Percentiles rank a stretch among this genome's conserved stretches.
phyloP scores from a whole-genome alignment of 192 early-diverging fungal species.

The Coemansia sp. region DNA sequence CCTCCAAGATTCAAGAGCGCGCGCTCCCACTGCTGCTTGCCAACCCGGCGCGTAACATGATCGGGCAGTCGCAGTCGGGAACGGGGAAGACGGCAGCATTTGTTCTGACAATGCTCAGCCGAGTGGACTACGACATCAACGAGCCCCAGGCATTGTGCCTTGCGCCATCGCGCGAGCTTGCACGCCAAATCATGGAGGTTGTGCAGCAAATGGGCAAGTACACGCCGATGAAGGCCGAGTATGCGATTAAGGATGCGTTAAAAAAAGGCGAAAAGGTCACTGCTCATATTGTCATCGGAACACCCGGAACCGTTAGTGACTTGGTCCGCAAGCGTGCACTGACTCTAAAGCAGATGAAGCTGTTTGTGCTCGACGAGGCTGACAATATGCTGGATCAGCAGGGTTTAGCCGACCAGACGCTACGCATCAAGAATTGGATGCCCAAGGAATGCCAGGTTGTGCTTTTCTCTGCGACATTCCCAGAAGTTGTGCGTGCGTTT shows the following conservation, averaged over 20 bases:
- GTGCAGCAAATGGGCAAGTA: conserved; percentile 89
- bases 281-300: conserved; percentile 88
- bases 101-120: conserved; percentile 85
- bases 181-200: conserved; percentile 91
- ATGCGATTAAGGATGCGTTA: conserved; percentile 76
- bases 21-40: conserved; percentile 86
- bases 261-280: conserved; percentile 60
- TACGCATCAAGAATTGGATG: conserved; percentile 76
- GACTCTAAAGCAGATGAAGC: conserved; percentile 60
- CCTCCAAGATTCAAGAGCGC: conserved; percentile 94
- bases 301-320: conserved; percentile 88
- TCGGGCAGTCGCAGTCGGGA: conserved; percentile 97
- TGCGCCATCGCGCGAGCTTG: conserved; percentile 91
- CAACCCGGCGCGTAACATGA: conserved; percentile 92
- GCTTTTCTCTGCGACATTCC: conserved; percentile 95
- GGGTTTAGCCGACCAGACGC: conserved; percentile 82
- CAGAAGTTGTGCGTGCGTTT: conserved; percentile 71
- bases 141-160: conserved; percentile 84
- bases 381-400: conserved; percentile 95
- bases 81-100: conserved; percentile 99
- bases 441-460: conserved; percentile 78
- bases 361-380: conserved; percentile 97
- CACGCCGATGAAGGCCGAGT: conserved; percentile 69
- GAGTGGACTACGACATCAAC: conserved; percentile 69
- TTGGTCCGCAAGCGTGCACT: conserved; percentile 66